Evolutionary conservation across 75 land plant species (phyloP).

Genomic region (Larix kaempferi): DNA sequence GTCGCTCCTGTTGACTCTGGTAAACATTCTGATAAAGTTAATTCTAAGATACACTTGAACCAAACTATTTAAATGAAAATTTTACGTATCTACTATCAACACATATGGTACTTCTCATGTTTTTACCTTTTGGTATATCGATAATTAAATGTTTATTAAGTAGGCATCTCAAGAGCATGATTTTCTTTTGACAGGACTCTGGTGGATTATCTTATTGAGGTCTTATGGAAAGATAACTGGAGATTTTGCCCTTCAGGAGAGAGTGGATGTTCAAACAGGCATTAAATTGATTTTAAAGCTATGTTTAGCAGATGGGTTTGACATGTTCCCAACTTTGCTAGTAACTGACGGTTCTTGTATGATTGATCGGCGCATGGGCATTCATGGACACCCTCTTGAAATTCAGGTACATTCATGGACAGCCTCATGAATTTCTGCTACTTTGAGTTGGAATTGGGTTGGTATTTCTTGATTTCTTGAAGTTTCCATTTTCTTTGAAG

Average conservation of each 20-base stretch:
- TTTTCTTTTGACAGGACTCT: slow-evolving; percentile 44
- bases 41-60: background rate
- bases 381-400: slow-evolving; percentile 90
- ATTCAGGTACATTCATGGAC: slow-evolving; percentile 90
- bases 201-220: slow-evolving; percentile 85
- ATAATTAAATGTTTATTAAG: background rate
- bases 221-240: slow-evolving; percentile 78
- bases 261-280: slow-evolving; percentile 87
- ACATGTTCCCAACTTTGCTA: slow-evolving; percentile 82
- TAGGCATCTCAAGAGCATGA: background rate
- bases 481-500: background rate
- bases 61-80: background rate
- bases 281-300: slow-evolving; percentile 73
- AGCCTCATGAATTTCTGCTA: slow-evolving; percentile 89
- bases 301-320: slow-evolving; percentile 83
- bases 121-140: background rate
- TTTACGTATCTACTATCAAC: background rate
- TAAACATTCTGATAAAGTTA: slow-evolving; percentile 13
- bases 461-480: no score
- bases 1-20: slow-evolving; percentile 91
- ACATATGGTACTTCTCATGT: background rate
- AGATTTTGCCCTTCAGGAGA: slow-evolving; percentile 72
- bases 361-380: slow-evolving; percentile 91
- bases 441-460: no score
- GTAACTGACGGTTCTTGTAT: slow-evolving; percentile 96